These are phyloP conservation scores for Zygotorulaspora florentina DNA, from an alignment of 805 yeast genomes.

Conservation along the genomic window DNA sequence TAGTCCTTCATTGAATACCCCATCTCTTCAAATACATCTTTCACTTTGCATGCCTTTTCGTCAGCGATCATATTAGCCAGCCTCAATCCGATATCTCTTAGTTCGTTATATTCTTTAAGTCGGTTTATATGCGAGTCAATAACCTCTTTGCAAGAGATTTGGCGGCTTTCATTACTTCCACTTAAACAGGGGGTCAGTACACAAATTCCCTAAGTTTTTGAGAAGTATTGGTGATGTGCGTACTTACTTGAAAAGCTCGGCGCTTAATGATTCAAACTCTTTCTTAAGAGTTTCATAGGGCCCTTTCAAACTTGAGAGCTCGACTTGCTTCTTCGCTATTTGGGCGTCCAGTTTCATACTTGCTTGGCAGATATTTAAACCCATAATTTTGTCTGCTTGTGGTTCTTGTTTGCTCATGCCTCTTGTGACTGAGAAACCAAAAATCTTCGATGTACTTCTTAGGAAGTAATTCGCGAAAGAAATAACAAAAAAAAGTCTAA, in stretches of 20 bases:
- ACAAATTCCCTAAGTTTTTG: not conserved
- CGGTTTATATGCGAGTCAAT: constrained; percentile 49
- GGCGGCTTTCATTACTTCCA: not conserved
- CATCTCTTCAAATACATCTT: constrained; percentile 52
- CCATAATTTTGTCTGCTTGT: too few relatives aligned
- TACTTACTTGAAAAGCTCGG: constrained; percentile 13
- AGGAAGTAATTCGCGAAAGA: not conserved
- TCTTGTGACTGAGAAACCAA: too few relatives aligned
- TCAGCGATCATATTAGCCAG: constrained; percentile 58
- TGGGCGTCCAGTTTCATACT: not conserved
- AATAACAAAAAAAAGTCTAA: not conserved
- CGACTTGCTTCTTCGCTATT: constrained; percentile 4
- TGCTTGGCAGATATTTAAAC: not conserved
- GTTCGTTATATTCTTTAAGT: constrained; percentile 56
- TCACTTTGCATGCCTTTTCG: constrained; percentile 45
- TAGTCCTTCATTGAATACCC: constrained; percentile 31
- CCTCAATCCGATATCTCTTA: constrained; percentile 57
- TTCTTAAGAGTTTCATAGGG: constrained; percentile 5
- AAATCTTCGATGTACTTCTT: too few relatives aligned
- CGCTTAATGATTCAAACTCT: constrained; percentile 8
- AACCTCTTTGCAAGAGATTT: constrained; percentile 28
- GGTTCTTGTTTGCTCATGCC: too few relatives aligned
- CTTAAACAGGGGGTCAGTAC: not conserved
- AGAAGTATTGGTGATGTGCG: not conserved
- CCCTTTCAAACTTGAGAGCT: constrained; percentile 5